Percentiles rank a stretch among this genome's conserved stretches.
Conservation (phyloP, 495 filamentous ascomycete genomes). For the Beverwykella pulmonaria region DNA sequence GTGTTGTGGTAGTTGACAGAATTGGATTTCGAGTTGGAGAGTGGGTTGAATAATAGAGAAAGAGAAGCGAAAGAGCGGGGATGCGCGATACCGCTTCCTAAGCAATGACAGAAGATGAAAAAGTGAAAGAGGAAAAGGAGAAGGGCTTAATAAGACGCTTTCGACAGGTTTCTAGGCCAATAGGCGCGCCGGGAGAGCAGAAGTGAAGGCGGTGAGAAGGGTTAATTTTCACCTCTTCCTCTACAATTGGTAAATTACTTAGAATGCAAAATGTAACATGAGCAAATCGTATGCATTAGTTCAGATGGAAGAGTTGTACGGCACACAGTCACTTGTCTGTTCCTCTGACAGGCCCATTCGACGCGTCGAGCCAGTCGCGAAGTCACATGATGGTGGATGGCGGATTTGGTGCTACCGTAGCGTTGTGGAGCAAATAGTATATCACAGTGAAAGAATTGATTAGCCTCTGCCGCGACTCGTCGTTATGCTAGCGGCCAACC, state of each 20-base stretch:
- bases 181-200: background rate
- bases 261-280: background rate
- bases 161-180: background rate
- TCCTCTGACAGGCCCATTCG: background rate
- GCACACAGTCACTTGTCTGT: background rate
- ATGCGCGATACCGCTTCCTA: background rate
- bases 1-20: background rate
- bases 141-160: background rate
- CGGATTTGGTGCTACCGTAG: too few species aligned
- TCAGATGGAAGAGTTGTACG: background rate
- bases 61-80: background rate
- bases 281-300: background rate
- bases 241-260: background rate
- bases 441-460: too few species aligned
- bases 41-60: constrained; percentile 17
- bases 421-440: too few species aligned
- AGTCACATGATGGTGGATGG: too few species aligned
- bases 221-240: background rate
- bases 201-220: background rate
- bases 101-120: background rate
- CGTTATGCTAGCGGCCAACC: too few species aligned
- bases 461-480: too few species aligned
- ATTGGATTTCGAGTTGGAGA: background rate
- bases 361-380: background rate
- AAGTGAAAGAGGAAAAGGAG: background rate